Evolutionary conservation across 495 filamentous ascomycete genomes (phyloP), one percentile per base, ranked within the genome.

Genomic region (Rhypophila decipiens): DNA sequence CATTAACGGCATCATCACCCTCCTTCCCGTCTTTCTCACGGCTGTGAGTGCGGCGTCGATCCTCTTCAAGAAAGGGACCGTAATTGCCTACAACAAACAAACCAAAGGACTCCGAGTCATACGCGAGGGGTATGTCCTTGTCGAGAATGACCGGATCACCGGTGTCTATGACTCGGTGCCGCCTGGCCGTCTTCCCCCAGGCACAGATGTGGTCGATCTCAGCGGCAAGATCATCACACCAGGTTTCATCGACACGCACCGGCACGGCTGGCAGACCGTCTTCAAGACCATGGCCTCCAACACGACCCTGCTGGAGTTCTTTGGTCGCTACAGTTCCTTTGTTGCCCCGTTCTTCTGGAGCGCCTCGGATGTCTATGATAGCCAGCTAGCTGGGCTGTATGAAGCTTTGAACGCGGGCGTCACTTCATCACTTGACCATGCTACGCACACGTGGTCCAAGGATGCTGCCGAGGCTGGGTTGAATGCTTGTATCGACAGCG

Each of bases 201-300:
- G 23, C 4, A 36, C 43, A 19, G 43, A 45, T 29, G 37, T 65
- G 12, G 65, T 76, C 34, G 64, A 75, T 52, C 66, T 63, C 42
- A 69, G 57, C 0, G 61, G 65, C 49, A 72, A 73, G 44, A 71
- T 79, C 39, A 59, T 77, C 20, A 58, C 64, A 5, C 71, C 74
- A 0, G 75, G 75, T 15, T 75, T 77, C 57, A 58, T 79, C 45
- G 70, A 77, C 53, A 77, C 74, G 1, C 75, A 77, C 57, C 66
- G 66, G 42, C 73, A 79, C 57, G 58, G 69, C 17, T 77, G 72
- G 73, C 75, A 79, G 52, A 73, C 73, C 0, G 63, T 57, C 20
- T 67, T 66, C 53, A 69, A 68, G 40, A 67, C 64, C 1, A 43
- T 67, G 12, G 64, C 24, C 29, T 56, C 58, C 34, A 64, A 69